Evolutionary conservation across 345 rosid species (phyloP).

Genomic region (Eucalyptus regnans): DNA sequence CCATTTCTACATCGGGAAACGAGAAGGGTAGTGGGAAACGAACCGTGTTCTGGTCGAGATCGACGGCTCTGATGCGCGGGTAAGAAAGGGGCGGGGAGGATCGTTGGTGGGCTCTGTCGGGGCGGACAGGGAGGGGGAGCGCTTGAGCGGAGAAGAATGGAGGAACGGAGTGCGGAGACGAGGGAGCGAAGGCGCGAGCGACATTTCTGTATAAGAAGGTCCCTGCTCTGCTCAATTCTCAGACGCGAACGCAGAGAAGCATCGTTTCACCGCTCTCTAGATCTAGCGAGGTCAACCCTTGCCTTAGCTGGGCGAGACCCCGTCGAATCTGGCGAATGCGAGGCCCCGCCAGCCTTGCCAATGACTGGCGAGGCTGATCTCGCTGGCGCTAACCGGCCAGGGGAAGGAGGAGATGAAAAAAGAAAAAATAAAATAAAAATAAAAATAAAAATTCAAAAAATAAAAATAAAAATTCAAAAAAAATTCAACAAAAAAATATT

Average conservation of each 20-base stretch:
- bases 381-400: too few relatives aligned
- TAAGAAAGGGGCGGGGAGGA: slow-evolving; percentile 19
- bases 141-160: slow-evolving; percentile 38
- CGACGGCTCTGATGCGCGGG: slow-evolving; percentile 54
- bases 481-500: too few relatives aligned
- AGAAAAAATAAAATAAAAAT: too few relatives aligned
- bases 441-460: too few relatives aligned
- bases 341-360: too few relatives aligned
- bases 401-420: too few relatives aligned
- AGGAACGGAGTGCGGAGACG: slow-evolving; percentile 55
- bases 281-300: too few relatives aligned
- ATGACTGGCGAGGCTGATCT: too few relatives aligned
- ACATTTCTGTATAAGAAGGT: slow-evolving; percentile 15
- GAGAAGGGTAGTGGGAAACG: not conserved
- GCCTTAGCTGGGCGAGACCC: too few relatives aligned
- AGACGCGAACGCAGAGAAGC: not conserved
- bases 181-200: slow-evolving; percentile 23
- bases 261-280: not conserved
- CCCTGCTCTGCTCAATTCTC: not conserved
- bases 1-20: too few relatives aligned
- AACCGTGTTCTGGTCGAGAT: slow-evolving; percentile 85
- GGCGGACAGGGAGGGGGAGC: slow-evolving; percentile 4
- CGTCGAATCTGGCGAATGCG: too few relatives aligned
- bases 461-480: too few relatives aligned
- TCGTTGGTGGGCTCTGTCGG: slow-evolving; percentile 16